Conservation (phyloP, 2,329 filamentous ascomycete species). For the Rutstroemia sp. region DNA sequence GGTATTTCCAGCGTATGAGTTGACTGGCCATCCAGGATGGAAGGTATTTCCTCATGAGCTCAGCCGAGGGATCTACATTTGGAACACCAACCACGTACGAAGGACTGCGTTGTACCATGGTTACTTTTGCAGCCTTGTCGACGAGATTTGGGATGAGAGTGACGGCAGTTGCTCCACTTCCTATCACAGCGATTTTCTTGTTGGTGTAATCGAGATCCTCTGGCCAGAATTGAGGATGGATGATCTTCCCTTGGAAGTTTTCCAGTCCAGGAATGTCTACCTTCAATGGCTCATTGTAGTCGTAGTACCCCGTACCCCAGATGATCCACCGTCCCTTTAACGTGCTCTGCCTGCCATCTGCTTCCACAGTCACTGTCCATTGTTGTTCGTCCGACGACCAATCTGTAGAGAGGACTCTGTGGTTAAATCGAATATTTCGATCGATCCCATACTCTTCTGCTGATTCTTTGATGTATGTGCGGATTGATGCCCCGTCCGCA, state of each 20-base stretch:
- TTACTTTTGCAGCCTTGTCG: slow-evolving; percentile 56
- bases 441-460: slow-evolving; percentile 46
- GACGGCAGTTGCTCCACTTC: slow-evolving; percentile 64
- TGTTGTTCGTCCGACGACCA: slow-evolving; percentile 47
- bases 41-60: slow-evolving; percentile 25
- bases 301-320: slow-evolving; percentile 57
- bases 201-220: slow-evolving; percentile 54
- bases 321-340: slow-evolving; percentile 42
- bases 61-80: slow-evolving; percentile 20
- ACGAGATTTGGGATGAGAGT: slow-evolving; percentile 66
- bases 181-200: slow-evolving; percentile 36
- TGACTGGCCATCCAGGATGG: slow-evolving; percentile 36
- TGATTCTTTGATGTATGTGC: slow-evolving; percentile 45
- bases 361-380: slow-evolving; percentile 43
- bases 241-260: slow-evolving; percentile 48
- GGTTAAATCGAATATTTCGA: slow-evolving; percentile 44
- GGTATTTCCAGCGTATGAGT: slow-evolving; percentile 41
- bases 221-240: slow-evolving; percentile 72
- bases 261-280: slow-evolving; percentile 50
- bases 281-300: slow-evolving; percentile 49
- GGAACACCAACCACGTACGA: slow-evolving; percentile 49
- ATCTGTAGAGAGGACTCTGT: slow-evolving; percentile 41
- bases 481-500: slow-evolving; percentile 44
- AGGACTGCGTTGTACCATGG: slow-evolving; percentile 75
- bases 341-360: slow-evolving; percentile 27